Evolutionary conservation across 371 early-diverging fungal species (phyloP).

Genomic region (Chytridiales sp.): DNA sequence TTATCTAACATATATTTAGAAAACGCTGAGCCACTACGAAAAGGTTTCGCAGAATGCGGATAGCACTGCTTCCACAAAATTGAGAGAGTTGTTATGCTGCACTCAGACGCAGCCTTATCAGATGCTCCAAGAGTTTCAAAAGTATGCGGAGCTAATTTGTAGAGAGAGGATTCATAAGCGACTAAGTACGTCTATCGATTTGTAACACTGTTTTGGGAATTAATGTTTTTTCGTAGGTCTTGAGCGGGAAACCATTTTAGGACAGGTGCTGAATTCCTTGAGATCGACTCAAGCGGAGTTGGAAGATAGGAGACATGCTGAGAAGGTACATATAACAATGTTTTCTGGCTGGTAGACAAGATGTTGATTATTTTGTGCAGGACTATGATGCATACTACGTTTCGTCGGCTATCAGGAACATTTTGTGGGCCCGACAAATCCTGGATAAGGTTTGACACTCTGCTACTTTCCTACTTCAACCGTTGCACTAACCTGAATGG

Average conservation of each 20-base stretch:
- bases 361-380: not conserved
- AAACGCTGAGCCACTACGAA: slow-evolving; percentile 33
- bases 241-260: slow-evolving; percentile 43
- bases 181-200: slow-evolving; percentile 24
- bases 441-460: slow-evolving; percentile 33
- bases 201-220: not conserved
- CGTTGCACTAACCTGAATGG: not conserved
- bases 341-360: not conserved
- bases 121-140: slow-evolving; percentile 51
- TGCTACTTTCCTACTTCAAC: not conserved
- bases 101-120: slow-evolving; percentile 46
- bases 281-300: slow-evolving; percentile 31
- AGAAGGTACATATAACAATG: slow-evolving; percentile 13
- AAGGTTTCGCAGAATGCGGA: slow-evolving; percentile 28
- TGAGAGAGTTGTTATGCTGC: slow-evolving; percentile 34
- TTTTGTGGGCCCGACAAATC: slow-evolving; percentile 48
- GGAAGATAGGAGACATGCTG: slow-evolving; percentile 20
- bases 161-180: slow-evolving; percentile 31
- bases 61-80: slow-evolving; percentile 30
- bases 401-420: slow-evolving; percentile 25
- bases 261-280: slow-evolving; percentile 33
- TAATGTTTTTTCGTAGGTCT: slow-evolving; percentile 24
- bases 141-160: slow-evolving; percentile 38
- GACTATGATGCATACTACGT: slow-evolving; percentile 24
- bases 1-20: slow-evolving; percentile 21